Conservation (phyloP, 202 grass and related monocot genomes). For the Miscanthus sacchariflorus region DNA sequence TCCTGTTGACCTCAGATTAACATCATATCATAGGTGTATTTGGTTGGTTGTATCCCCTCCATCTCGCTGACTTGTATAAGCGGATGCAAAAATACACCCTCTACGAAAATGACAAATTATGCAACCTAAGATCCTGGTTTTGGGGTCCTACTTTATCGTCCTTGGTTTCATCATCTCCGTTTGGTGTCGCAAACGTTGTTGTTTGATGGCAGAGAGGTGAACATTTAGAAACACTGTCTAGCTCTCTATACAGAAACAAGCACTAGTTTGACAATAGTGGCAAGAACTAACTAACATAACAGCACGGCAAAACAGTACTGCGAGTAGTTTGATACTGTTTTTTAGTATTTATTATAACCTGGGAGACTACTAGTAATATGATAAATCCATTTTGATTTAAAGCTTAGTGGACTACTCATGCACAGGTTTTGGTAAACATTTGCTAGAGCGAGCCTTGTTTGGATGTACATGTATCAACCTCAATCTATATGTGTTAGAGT, state of each 20-base stretch:
- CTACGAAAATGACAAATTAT: constrained; percentile 46
- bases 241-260: neutral
- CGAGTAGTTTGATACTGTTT: too few relatives aligned
- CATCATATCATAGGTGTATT: constrained; percentile 30
- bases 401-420: too few relatives aligned
- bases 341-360: too few relatives aligned
- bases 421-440: too few relatives aligned
- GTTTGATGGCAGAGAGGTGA: constrained; percentile 48
- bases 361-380: too few relatives aligned
- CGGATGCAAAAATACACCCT: too few relatives aligned
- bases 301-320: neutral
- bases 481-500: too few relatives aligned
- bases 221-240: neutral
- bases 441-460: too few relatives aligned
- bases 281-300: constrained; percentile 61
- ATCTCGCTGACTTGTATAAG: too few relatives aligned
- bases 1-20: constrained; percentile 65
- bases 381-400: too few relatives aligned
- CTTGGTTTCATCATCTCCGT: constrained; percentile 18
- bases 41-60: too few relatives aligned
- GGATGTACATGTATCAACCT: too few relatives aligned
- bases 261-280: neutral
- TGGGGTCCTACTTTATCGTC: neutral
- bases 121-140: constrained; percentile 26
- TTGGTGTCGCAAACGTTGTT: constrained; percentile 45